These are phyloP conservation scores for Sphenostylis stenocarpa DNA, from an alignment of 306 rosid species.

Conservation along the genomic window DNA sequence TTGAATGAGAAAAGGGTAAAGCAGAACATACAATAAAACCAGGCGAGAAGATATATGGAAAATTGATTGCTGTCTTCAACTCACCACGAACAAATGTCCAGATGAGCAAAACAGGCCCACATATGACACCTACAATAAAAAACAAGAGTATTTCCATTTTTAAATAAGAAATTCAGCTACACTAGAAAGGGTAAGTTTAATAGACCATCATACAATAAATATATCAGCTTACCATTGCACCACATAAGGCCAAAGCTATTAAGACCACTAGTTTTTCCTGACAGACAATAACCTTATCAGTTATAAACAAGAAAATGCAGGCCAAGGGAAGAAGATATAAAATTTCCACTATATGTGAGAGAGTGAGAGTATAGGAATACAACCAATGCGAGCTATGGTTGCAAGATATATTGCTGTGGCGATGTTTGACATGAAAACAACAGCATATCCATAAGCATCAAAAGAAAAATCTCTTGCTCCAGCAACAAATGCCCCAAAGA, in stretches of 20 bases:
- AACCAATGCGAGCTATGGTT: slow-evolving; percentile 89
- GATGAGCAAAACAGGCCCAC: slow-evolving; percentile 74
- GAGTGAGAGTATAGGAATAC: slow-evolving; percentile 33
- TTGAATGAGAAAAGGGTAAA: slow-evolving; percentile 21
- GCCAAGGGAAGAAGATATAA: slow-evolving; percentile 17
- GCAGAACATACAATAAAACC: slow-evolving; percentile 72
- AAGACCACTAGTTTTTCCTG: slow-evolving; percentile 97
- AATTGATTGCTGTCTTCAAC: slow-evolving; percentile 62
- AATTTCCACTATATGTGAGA: slow-evolving; percentile 9
- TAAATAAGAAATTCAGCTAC: slow-evolving; percentile 5
- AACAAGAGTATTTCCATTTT: slow-evolving; percentile 1
- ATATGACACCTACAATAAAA: slow-evolving; percentile 59
- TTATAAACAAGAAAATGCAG: slow-evolving; percentile 28
- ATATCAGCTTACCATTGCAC: slow-evolving; percentile 78
- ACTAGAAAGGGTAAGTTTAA: not conserved
- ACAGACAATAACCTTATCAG: slow-evolving; percentile 24
- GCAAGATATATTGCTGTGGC: slow-evolving; percentile 95
- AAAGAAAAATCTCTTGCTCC: slow-evolving; percentile 94
- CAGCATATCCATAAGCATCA: slow-evolving; percentile 78
- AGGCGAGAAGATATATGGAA: slow-evolving; percentile 74
- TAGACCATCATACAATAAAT: slow-evolving; percentile 15
- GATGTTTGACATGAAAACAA: slow-evolving; percentile 88
- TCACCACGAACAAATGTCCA: slow-evolving; percentile 85
- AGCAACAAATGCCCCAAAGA: slow-evolving; percentile 90
- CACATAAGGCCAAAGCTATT: slow-evolving; percentile 99